Percentiles rank a stretch among this genome's conserved stretches.
phyloP scores from a whole-genome alignment of 805 yeast genomes.

The Suhomyces xylopsoci region DNA sequence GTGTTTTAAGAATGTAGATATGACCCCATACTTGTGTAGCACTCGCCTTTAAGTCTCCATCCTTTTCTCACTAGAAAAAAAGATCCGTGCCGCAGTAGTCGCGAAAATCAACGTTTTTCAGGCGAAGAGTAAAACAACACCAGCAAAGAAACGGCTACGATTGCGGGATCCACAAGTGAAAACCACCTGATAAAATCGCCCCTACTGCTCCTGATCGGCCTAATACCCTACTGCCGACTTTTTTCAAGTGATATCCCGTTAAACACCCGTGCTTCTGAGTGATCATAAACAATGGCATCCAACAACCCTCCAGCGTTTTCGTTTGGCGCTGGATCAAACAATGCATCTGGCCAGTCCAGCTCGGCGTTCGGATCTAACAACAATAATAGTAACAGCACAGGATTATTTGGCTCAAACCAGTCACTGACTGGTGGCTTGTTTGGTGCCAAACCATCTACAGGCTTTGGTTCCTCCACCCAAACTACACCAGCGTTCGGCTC shows the following conservation, averaged over 20 bases:
- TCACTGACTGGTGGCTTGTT: constrained; percentile 8
- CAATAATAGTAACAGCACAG: constrained; percentile 1
- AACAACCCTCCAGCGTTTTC: background rate
- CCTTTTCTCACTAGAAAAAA: background rate
- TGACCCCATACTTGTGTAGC: no score
- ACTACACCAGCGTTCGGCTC: constrained; percentile 4
- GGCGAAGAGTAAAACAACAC: background rate
- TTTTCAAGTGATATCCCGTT: background rate
- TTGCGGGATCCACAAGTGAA: background rate
- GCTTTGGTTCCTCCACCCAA: background rate
- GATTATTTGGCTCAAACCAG: constrained; percentile 14
- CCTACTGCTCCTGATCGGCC: background rate
- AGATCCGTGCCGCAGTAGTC: constrained; percentile 1
- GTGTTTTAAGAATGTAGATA: no score
- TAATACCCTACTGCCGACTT: background rate
- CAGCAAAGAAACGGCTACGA: background rate
- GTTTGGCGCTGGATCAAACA: constrained; percentile 3
- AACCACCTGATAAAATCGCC: background rate
- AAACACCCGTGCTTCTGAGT: background rate
- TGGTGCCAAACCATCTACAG: constrained; percentile 1
- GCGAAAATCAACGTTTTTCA: background rate
- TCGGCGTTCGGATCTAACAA: background rate
- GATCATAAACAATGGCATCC: background rate
- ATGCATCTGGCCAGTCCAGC: background rate
- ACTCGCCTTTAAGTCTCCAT: no score